Evolutionary conservation across 1,284 basidiomycete genomes (phyloP).

Genomic region (Fomitopsis palustris): DNA sequence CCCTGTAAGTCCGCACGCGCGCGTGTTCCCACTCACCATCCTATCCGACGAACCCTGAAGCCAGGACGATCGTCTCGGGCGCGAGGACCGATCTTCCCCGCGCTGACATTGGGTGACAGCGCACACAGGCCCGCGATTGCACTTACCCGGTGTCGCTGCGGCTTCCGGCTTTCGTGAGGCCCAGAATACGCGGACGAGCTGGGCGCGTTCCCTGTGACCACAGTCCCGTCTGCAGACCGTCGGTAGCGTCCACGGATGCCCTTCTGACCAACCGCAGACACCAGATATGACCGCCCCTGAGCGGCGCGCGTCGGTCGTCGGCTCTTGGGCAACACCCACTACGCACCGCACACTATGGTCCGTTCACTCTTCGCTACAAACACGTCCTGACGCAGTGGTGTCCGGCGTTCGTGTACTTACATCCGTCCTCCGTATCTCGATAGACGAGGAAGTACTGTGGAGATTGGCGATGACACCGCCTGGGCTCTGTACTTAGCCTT

Average conservation of each 20-base stretch:
- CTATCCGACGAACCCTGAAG: neutral
- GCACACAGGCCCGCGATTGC: neutral
- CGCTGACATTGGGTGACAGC: neutral
- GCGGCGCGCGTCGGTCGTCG: neutral
- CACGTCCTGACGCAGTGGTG: no score
- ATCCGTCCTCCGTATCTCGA: no score
- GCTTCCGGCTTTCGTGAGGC: neutral
- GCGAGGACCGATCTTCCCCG: neutral
- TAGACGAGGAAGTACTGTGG: no score
- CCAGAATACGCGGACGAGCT: neutral
- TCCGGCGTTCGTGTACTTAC: no score
- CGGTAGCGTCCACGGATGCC: neutral
- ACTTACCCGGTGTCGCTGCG: slow-evolving; percentile 1
- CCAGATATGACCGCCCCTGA: neutral
- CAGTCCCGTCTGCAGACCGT: neutral
- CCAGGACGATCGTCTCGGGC: neutral
- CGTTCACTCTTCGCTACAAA: no score
- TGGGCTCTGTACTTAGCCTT: no score
- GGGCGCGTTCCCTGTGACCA: neutral
- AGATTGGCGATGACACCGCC: no score
- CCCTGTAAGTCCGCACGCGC: neutral
- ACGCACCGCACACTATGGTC: no score
- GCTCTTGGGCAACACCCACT: neutral
- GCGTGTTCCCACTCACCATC: neutral
- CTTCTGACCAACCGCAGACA: neutral